Evolutionary conservation across 768 basidiomycete species (phyloP).

Genomic region (Trametes sanguinea): DNA sequence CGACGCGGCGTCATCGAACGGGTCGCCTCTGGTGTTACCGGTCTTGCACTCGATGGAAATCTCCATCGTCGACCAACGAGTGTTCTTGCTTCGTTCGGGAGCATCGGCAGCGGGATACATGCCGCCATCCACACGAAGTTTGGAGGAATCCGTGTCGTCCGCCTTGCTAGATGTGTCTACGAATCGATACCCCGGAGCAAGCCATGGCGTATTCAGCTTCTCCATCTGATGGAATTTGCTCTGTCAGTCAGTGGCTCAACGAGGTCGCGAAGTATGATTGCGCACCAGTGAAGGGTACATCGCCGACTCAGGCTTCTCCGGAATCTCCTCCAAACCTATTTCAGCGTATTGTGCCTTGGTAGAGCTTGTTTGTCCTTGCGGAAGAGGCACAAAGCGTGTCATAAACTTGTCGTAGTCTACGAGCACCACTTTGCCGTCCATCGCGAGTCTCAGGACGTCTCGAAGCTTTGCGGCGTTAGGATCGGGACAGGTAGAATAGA

Average conservation of each 20-base stretch:
- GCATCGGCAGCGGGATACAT: not conserved
- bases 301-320: not conserved
- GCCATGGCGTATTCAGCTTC: not conserved
- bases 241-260: not conserved
- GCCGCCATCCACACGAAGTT: not conserved
- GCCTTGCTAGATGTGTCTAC: not conserved
- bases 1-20: no score
- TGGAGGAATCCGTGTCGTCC: not conserved
- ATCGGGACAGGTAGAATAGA: no score
- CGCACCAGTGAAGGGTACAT: no score
- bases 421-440: not conserved
- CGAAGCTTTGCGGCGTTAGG: not conserved
- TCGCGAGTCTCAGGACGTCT: not conserved
- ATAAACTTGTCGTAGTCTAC: not conserved
- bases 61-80: slow-evolving; percentile 5
- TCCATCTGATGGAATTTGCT: not conserved
- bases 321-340: not conserved
- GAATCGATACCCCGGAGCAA: not conserved
- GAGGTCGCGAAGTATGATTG: no score
- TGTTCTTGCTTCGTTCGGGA: not conserved
- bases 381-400: not conserved
- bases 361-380: no score
- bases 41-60: slow-evolving; percentile 12
- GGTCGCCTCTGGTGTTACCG: not conserved
- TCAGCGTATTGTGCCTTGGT: no score